Base-by-base conservation (phyloP, 2,329 filamentous ascomycete genomes). In the Fusarium foetens region DNA sequence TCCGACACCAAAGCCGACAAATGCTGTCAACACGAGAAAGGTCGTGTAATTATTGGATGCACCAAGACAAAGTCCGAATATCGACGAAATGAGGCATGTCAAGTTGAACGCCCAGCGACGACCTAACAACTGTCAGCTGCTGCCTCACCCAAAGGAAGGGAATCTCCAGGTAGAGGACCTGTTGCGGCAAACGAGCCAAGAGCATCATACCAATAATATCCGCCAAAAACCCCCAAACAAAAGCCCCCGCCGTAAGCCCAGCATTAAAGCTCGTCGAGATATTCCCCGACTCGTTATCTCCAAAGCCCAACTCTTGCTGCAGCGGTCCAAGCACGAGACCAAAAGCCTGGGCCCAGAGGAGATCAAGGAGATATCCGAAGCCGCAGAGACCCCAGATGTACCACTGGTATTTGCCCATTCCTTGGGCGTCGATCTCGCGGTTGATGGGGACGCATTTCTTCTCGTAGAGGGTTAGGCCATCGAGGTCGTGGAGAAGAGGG, bases 281-380 rank as follows among this genome's bases (percentile, higher is more conserved):
- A 52, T 87, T 87, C 2, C 82, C 82, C 4, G 78, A 78, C 59
- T 78, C 62, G 17, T 61, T 63, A 31, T 80, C 62, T 0, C 65
- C 85, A 62, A 90, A 89, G 1, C 86, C 87, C 27, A 90, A 76
- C 76, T 90, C 88, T 75, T 89, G 87, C 72, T 88, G 82, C 62
- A 90, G 76, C 11, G 87, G 85, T 14, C 84, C 84, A 21, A 88
- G 77, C 0, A 88, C 83, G 4, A 90, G 82, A 16, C 87, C 87
- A 72, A 90, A 88, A 0, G 86, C 88, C 70, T 89, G 88, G 6
- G 88, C 86, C 86, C 87, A 90, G 51, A 88, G 80, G 29, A 89
- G 78, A 70, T 90, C 88, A 41, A 90, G 81, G 43, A 88, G 78
- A 73, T 88, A 88, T 4, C 87, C 87, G 39, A 88, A 85, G 39